Percentiles rank a stretch among this genome's conserved stretches.
phyloP scores from a whole-genome alignment of 306 rosid genomes.

The Nissolia schottii region DNA sequence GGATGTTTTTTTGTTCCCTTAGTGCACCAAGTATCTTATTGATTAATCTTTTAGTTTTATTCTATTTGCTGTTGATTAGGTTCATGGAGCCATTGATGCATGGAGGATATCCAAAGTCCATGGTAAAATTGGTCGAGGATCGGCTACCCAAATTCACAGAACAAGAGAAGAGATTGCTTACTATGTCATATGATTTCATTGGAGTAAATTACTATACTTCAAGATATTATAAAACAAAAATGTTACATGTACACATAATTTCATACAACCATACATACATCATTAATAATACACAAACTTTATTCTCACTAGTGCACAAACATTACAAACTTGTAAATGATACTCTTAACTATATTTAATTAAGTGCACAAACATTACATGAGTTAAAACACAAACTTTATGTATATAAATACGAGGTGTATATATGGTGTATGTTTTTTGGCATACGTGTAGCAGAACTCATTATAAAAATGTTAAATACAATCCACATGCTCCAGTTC shows the following conservation, averaged over 20 bases:
- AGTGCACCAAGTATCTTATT: background rate
- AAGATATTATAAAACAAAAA: background rate
- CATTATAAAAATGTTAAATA: background rate
- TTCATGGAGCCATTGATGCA: constrained; percentile 19
- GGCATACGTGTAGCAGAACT: too few species aligned
- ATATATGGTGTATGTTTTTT: too few species aligned
- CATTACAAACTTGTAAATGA: too few species aligned
- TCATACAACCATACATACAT: too few species aligned
- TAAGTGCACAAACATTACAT: too few species aligned
- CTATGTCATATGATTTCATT: constrained; percentile 30
- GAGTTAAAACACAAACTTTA: too few species aligned
- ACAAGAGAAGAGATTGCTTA: constrained; percentile 12
- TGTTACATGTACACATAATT: too few species aligned
- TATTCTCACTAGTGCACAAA: too few species aligned
- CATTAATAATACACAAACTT: too few species aligned
- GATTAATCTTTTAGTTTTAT: background rate
- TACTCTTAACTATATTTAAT: too few species aligned
- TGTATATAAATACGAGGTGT: too few species aligned
- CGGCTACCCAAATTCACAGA: background rate
- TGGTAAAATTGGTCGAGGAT: too few species aligned
- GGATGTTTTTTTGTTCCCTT: background rate
- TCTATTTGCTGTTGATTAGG: background rate
- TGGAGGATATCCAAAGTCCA: constrained; percentile 17
- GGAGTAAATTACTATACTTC: constrained; percentile 37
- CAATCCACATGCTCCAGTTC: background rate